Evolutionary conservation across 305 asterid genomes (phyloP), one percentile per base, ranked within the genome.

Genomic region (Fraxinus sp.): DNA sequence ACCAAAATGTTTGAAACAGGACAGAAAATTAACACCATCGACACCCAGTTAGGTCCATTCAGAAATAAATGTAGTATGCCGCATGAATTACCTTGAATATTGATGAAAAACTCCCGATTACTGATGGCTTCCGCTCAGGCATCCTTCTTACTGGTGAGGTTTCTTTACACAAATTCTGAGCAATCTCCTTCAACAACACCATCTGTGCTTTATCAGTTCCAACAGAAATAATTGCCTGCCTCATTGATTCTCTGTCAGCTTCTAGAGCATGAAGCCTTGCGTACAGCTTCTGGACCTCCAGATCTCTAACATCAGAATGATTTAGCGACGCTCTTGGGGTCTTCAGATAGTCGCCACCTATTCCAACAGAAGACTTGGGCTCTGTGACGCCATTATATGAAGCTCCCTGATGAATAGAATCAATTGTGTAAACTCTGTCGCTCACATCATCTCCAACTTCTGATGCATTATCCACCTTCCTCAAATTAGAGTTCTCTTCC

Each of bases 231-330:
- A 96, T 87, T 32, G 98, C 89, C 89, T 91, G 98, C 91, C 94
- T 91, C 99, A 96, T 94, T 46, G 97, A 91, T 89, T 96, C 98
- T 84, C 97, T 89, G 80, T 96, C 99, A 82, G 99, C 98, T 87
- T 96, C 99, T 68, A 96, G 97, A 62, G 97, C 94, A 68, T 92
- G 99, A 84, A 94, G 93, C 89, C 98, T 94, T 78, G 88, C 92
- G 86, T 96, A 93, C 81, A 96, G 88, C 93, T 94, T 94, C 87
- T 90, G 93, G 79, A 96, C 83, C 84, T 93, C 97, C 24, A 95
- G 88, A 86, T 91, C 97, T 77, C 83, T 90, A 59, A 87, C 81
- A 79, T 87, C 88, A 7, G 87, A 85, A 74, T 86, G 86, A 78
- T 83, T 79, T 39, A 83, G 59, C 1, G 96, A 87, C 66, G 86